Evolutionary conservation across 352 stramenopile genomes (phyloP).

Genomic region (Albugo laibachii): DNA sequence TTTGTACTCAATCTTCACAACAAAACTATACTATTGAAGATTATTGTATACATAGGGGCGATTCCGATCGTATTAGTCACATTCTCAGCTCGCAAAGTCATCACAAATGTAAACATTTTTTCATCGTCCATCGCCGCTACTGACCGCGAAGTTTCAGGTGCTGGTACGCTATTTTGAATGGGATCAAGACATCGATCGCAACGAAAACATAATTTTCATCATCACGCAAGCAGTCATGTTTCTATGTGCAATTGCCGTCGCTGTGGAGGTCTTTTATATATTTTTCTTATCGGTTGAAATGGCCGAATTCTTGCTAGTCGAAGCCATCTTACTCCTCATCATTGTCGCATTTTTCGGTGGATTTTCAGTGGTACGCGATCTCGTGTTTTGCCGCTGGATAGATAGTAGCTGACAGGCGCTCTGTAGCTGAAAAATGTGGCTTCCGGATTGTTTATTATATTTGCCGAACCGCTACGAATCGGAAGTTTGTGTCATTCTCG

Average conservation of each 20-base stretch:
- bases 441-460: conserved; percentile 66
- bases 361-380: conserved; percentile 34
- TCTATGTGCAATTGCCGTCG: conserved; percentile 40
- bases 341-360: conserved; percentile 30
- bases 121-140: background rate
- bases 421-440: conserved; percentile 60
- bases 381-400: background rate
- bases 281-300: conserved; percentile 48
- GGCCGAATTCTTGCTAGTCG: conserved; percentile 41
- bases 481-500: conserved; percentile 38
- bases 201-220: background rate
- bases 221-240: conserved; percentile 10
- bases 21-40: conserved; percentile 23
- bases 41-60: conserved; percentile 32
- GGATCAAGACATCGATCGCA: conserved; percentile 18
- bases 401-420: background rate
- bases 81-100: conserved; percentile 48
- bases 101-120: conserved; percentile 36
- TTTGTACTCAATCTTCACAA: conserved; percentile 34
- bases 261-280: conserved; percentile 70
- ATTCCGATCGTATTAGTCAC: conserved; percentile 52
- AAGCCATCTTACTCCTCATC: conserved; percentile 45
- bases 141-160: conserved; percentile 14
- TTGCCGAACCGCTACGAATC: conserved; percentile 57
- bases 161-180: conserved; percentile 58